Evolutionary conservation across 345 rosid genomes (phyloP), one percentile per base, ranked within the genome.

Genomic region (Firmiana major): DNA sequence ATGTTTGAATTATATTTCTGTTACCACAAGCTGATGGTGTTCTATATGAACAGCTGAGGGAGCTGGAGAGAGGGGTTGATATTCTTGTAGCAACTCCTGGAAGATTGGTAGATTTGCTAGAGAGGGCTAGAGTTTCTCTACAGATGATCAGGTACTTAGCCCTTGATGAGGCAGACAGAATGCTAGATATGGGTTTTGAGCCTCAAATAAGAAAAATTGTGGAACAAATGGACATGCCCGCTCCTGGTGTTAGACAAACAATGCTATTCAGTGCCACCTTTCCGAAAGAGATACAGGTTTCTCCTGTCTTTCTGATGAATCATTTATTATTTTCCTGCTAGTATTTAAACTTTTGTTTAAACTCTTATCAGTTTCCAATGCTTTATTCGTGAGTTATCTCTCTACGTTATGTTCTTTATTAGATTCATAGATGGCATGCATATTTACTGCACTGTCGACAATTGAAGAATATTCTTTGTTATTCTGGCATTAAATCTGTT

Each of bases 171-270:
- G 99, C 99, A 24, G 99, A 96, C 86, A 88, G 99, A 71, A 96
- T 96, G 99, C 84, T 96, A 74, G 99, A 96, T 82, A 96, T 96
- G 99, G 99, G 99, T 77, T 96, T 96, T 88, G 99, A 96, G 86
- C 99, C 99, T 12, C 99, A 96, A 79, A 96, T 96, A 66, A 88
- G 99, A 73, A 96, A 96, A 80, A 96, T 96, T 75, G 99, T 96
- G 3, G 94, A 95, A 78, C 92, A 95, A 81, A 92, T 87, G 93
- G 99, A 96, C 79, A 96, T 96, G 99, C 98, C 99, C 53, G 92
- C 87, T 15, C 86, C 91, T 16, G 98, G 99, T 55, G 85, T 72
- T 38, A 87, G 99, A 79, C 99, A 95, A 82, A 95, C 99, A 26
- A 87, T 95, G 92, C 87, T 95, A 79, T 95, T 95, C 79, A 95